Conservation (phyloP, 176 grass and related monocot species). For the Juncus inflexus region DNA sequence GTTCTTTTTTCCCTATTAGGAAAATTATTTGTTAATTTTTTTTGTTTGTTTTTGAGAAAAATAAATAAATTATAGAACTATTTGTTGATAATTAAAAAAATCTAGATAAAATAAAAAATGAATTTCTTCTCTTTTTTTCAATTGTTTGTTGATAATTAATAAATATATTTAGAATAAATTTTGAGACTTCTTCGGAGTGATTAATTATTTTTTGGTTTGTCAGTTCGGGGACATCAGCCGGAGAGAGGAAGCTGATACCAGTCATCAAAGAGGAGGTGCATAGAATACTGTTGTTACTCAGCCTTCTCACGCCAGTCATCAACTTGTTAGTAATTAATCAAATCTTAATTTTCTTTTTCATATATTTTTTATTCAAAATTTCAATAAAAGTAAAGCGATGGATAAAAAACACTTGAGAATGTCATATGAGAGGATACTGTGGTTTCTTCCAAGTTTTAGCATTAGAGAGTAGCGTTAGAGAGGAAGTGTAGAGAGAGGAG, state of each 20-base stretch:
- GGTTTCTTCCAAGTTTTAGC: too few relatives aligned
- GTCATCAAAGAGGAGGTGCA: slow-evolving; percentile 60
- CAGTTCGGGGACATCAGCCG: slow-evolving; percentile 56
- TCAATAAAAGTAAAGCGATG: background rate
- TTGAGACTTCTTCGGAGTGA: background rate
- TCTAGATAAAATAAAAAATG: background rate
- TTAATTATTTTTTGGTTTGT: background rate
- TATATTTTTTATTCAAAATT: slow-evolving; percentile 3
- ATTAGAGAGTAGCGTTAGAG: too few relatives aligned
- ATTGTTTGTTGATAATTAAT: background rate
- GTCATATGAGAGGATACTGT: too few relatives aligned
- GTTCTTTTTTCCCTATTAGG: background rate
- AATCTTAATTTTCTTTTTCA: background rate
- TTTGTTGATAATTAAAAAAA: background rate
- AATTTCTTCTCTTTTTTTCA: background rate
- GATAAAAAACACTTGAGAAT: background rate
- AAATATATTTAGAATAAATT: background rate
- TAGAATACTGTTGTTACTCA: slow-evolving; percentile 48
- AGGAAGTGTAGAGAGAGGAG: too few relatives aligned
- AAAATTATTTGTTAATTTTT: background rate
- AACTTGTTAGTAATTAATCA: slow-evolving; percentile 35
- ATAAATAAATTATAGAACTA: background rate
- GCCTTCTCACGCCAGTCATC: slow-evolving; percentile 64
- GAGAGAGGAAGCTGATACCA: slow-evolving; percentile 61
- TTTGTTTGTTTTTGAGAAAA: background rate